A percentile compares a stretch with the other conserved stretches of the same genome.
Evolutionary conservation across 2,329 filamentous ascomycete genomes (phyloP).

Genomic region (Xylaria sp.): DNA sequence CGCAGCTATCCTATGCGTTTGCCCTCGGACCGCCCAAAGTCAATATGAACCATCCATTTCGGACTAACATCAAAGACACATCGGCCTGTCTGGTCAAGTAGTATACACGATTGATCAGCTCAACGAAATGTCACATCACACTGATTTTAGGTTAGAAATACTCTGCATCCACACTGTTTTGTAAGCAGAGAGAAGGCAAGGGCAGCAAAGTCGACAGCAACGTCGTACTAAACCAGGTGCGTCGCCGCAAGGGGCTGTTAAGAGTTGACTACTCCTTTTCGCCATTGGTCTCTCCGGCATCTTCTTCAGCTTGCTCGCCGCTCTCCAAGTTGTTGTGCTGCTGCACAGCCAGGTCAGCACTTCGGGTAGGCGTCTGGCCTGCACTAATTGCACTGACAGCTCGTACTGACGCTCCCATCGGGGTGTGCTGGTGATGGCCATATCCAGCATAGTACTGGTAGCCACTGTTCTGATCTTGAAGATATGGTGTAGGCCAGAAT

Average conservation of each 20-base stretch:
- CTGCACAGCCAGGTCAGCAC: conserved; percentile 25
- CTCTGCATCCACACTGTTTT: conserved; percentile 14
- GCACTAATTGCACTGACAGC: conserved; percentile 17
- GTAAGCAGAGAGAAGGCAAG: conserved; percentile 26
- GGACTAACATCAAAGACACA: conserved; percentile 29
- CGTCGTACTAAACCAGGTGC: background rate
- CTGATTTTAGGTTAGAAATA: conserved; percentile 31
- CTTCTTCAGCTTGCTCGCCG: conserved; percentile 21
- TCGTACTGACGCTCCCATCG: conserved; percentile 19
- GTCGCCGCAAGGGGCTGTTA: background rate
- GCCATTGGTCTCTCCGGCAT: conserved; percentile 15
- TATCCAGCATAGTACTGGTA: conserved; percentile 37
- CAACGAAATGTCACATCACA: conserved; percentile 19
- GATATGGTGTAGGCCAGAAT: conserved; percentile 46
- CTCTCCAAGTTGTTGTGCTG: conserved; percentile 27
- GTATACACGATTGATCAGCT: conserved; percentile 29
- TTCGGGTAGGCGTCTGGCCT: conserved; percentile 30
- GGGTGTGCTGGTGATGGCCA: conserved; percentile 23
- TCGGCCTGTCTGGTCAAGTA: conserved; percentile 28
- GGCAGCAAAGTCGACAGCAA: background rate
- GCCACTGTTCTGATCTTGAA: conserved; percentile 42
- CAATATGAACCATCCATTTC: conserved; percentile 28
- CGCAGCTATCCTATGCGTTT: conserved; percentile 45
- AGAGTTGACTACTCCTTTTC: conserved; percentile 27
- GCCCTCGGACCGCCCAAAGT: conserved; percentile 37